Evolutionary conservation across 257 asterid species (phyloP).

Genomic region (Verbena officinalis): DNA sequence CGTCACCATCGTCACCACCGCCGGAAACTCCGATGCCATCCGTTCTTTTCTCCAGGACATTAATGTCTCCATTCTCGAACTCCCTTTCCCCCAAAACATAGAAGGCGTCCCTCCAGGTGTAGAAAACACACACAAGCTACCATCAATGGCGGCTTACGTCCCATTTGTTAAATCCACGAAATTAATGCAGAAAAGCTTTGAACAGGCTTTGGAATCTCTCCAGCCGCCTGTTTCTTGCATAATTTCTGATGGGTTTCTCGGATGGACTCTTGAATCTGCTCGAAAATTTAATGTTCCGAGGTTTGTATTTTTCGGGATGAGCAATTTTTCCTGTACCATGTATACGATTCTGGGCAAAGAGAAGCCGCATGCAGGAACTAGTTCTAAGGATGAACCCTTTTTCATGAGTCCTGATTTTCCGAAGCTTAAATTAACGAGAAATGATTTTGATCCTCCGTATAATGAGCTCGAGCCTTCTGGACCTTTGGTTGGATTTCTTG

Average conservation of each 20-base stretch:
- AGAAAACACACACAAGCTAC: constrained; percentile 63
- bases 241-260: constrained; percentile 62
- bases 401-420: constrained; percentile 44
- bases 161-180: constrained; percentile 47
- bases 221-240: constrained; percentile 52
- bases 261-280: constrained; percentile 66
- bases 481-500: constrained; percentile 47
- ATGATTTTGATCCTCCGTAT: constrained; percentile 60
- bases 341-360: constrained; percentile 35
- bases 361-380: constrained; percentile 44
- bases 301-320: constrained; percentile 55
- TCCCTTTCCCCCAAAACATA: constrained; percentile 65
- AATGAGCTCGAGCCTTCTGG: constrained; percentile 54
- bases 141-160: constrained; percentile 39
- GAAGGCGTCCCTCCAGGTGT: constrained; percentile 59
- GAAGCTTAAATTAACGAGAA: constrained; percentile 44
- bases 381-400: constrained; percentile 47
- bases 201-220: constrained; percentile 39
- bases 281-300: constrained; percentile 48
- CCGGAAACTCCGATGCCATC: constrained; percentile 52
- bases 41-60: constrained; percentile 37
- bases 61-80: constrained; percentile 42
- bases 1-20: constrained; percentile 75
- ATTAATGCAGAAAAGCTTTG: constrained; percentile 59
- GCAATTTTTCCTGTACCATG: constrained; percentile 50